Percentiles rank a stretch among this genome's conserved stretches.
Evolutionary conservation across 202 grass and related monocot genomes (phyloP).

Genomic region (Elaeis oleifera): DNA sequence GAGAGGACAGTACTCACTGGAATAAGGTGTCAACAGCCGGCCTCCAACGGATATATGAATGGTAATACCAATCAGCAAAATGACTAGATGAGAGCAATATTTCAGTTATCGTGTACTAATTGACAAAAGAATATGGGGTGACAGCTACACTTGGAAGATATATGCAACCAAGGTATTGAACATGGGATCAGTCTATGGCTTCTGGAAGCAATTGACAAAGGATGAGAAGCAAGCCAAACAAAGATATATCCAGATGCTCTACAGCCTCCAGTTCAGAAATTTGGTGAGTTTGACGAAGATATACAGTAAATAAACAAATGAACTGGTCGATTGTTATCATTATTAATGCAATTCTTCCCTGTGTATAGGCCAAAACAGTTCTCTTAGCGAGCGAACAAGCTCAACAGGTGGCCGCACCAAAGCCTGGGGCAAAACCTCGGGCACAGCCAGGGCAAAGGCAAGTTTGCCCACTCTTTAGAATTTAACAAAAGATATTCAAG

Average conservation of each 20-base stretch:
- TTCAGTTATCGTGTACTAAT: no score
- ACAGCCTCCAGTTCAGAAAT: conserved; percentile 78
- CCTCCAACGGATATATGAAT: conserved; percentile 86
- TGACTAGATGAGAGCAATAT: no score
- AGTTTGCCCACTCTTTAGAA: conserved; percentile 55
- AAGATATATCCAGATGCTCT: conserved; percentile 72
- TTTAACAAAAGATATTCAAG: conserved; percentile 48
- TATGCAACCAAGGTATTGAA: conserved; percentile 77
- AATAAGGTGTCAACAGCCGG: conserved; percentile 78
- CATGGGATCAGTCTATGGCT: conserved; percentile 72
- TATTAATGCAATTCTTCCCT: no score
- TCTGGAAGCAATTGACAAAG: conserved; percentile 76
- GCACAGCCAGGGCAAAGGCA: conserved; percentile 44
- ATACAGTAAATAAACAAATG: not conserved
- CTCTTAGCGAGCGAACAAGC: conserved; percentile 30
- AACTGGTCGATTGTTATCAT: no score
- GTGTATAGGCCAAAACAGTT: conserved; percentile 47
- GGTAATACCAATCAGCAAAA: conserved; percentile 26
- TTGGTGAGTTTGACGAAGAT: conserved; percentile 35
- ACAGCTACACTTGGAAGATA: conserved; percentile 96
- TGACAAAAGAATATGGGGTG: not conserved
- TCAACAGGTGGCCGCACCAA: conserved; percentile 13
- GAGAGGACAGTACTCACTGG: conserved; percentile 66
- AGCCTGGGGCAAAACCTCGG: conserved; percentile 1
- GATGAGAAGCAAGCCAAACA: conserved; percentile 56